Evolutionary conservation across 2,329 filamentous ascomycete species (phyloP), one percentile per base, ranked within the genome.

Genomic region (Beauveria medogensis): DNA sequence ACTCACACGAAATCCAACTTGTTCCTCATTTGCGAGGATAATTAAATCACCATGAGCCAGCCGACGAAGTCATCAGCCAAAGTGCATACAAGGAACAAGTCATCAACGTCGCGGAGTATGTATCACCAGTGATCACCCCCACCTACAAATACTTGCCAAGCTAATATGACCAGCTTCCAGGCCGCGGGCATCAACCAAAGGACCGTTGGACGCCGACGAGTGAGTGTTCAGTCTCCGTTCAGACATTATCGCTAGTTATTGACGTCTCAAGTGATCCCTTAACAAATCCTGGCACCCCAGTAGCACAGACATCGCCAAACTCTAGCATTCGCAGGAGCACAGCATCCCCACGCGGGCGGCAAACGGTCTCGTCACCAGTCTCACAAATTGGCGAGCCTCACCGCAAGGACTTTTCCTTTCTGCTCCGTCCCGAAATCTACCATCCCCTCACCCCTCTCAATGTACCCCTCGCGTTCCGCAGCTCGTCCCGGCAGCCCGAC

Each of bases 381-480:
- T 64, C 70, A 10, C 69, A 69, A 55, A 55, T 74, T 18, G 71
- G 70, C 16, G 71, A 74, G 47, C 54, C 63, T 1, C 67, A 67
- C 3, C 66, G 69, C 51, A 89, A 90, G 68, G 88, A 96, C 75
- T 89, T 96, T 66, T 85, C 87, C 20, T 93, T 89, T 71, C 85
- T 97, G 51, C 82, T 94, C 12, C 84, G 87, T 22, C 87, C 90
- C 3, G 85, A 91, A 65, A 88, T 92, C 60, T 97, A 93, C 77
- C 92, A 96, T 70, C 85, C 88, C 2, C 79, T 97, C 26, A 86
- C 88, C 1, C 82, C 82, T 18, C 80, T 85, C 50, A 79, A 81
- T 64, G 73, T 86, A 14, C 84, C 85, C 0, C 69, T 77, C 0
- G 75, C 91, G 3, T 93, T 96, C 72, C 85, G 90, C 63, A 83